These are phyloP conservation scores for Globisporangium paroecandrum DNA, from an alignment of 352 stramenopile genomes.

Conservation along the genomic window DNA sequence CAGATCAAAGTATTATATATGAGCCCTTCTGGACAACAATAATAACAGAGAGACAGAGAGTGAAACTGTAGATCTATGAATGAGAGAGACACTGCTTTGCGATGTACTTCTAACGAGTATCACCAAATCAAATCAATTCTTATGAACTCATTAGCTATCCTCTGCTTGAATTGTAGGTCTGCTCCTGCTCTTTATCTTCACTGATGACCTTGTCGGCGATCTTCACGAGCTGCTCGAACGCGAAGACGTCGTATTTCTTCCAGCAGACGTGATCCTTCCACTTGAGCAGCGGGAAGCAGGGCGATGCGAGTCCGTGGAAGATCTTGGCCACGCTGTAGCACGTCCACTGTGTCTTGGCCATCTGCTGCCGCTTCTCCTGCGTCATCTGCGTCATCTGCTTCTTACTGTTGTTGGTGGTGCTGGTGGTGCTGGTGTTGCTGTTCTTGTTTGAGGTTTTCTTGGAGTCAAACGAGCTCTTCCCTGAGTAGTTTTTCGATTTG, in stretches of 20 bases:
- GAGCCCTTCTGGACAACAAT: constrained; percentile 6
- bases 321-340: constrained; percentile 70
- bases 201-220: constrained; percentile 55
- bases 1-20: constrained; percentile 10
- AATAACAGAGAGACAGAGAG: background rate
- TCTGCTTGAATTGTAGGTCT: background rate
- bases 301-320: constrained; percentile 71
- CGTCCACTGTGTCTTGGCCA: constrained; percentile 38
- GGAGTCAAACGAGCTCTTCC: background rate
- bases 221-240: constrained; percentile 71
- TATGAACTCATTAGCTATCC: background rate
- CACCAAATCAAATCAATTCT: background rate
- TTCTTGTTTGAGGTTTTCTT: constrained; percentile 3
- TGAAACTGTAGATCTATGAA: background rate
- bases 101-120: background rate
- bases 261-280: constrained; percentile 71
- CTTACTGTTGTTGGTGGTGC: background rate
- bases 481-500: background rate
- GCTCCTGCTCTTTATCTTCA: constrained; percentile 15
- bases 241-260: constrained; percentile 60
- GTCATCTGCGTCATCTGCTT: background rate
- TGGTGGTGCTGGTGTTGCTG: background rate
- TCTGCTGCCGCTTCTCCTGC: constrained; percentile 3
- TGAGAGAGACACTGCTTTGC: background rate
- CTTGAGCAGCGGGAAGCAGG: constrained; percentile 46